These are phyloP conservation scores for Rhipidocladum racemiflorum DNA, from an alignment of 176 grass and related monocot species.

Conservation along the genomic window DNA sequence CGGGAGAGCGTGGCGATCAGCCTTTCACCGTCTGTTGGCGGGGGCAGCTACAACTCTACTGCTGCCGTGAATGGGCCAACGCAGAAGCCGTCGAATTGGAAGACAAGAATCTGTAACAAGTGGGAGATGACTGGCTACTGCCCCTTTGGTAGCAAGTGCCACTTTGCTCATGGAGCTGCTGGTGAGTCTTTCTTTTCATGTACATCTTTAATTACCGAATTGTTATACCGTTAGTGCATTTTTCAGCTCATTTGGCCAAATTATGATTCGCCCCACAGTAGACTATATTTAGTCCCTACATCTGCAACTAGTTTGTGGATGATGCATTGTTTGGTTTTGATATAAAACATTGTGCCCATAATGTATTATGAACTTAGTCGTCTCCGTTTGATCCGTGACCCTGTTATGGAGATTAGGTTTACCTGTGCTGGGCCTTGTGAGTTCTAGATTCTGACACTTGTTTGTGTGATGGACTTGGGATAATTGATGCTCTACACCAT, in stretches of 20 bases:
- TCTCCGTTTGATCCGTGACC: not conserved
- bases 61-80: constrained; percentile 16
- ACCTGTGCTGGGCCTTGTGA: not conserved
- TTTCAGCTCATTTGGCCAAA: not conserved
- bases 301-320: not conserved
- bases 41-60: constrained; percentile 38
- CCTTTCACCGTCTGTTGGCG: constrained; percentile 67
- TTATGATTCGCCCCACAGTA: not conserved
- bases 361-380: not conserved
- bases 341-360: not conserved
- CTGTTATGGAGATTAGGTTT: not conserved
- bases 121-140: constrained; percentile 99
- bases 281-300: not conserved
- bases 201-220: not conserved
- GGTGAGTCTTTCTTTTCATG: constrained; percentile 47
- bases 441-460: not conserved
- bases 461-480: not conserved
- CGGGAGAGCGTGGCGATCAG: constrained; percentile 93
- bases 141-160: constrained; percentile 94
- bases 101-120: constrained; percentile 98
- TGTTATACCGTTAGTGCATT: not conserved
- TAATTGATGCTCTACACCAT: not conserved
- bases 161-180: constrained; percentile 91
- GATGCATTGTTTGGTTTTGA: not conserved
- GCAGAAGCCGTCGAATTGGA: constrained; percentile 96